Evolutionary conservation across 768 basidiomycete genomes (phyloP).

Genomic region (Lactarius psammicola): DNA sequence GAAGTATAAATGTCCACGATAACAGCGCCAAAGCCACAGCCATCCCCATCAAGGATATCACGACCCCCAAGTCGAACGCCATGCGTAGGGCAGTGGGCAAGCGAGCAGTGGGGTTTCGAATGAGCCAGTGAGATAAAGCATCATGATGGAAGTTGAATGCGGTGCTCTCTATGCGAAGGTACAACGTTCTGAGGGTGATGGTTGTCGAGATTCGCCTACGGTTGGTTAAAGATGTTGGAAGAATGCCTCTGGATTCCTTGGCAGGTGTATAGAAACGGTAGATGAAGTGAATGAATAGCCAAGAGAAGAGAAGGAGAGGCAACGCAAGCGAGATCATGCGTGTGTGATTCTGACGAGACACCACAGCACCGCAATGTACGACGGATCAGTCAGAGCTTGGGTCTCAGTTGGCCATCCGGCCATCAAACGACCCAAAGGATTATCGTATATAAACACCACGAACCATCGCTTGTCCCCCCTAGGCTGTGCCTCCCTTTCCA

Average conservation of each 20-base stretch:
- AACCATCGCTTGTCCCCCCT: not conserved
- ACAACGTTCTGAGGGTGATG: conserved; percentile 9
- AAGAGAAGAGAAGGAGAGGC: conserved; percentile 11
- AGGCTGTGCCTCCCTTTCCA: conserved; percentile 26
- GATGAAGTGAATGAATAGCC: conserved; percentile 14
- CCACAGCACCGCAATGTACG: too few species aligned
- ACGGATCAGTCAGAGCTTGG: not conserved
- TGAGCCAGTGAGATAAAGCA: conserved; percentile 1
- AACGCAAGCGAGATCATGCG: conserved; percentile 18
- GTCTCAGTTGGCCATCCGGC: not conserved
- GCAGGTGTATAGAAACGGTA: not conserved
- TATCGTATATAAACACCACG: conserved; percentile 3
- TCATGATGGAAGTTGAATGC: conserved; percentile 24
- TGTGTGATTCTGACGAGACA: not conserved
- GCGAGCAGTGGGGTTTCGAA: conserved; percentile 21
- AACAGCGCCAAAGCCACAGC: conserved; percentile 23
- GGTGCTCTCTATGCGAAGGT: conserved; percentile 26
- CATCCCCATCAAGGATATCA: conserved; percentile 11
- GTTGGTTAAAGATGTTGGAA: conserved; percentile 4
- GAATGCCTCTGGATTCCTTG: not conserved
- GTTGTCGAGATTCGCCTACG: conserved; percentile 12
- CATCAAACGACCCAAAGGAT: not conserved
- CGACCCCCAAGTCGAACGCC: conserved; percentile 36
- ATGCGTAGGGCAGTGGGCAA: conserved; percentile 32
- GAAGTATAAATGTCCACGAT: conserved; percentile 21